These are phyloP conservation scores for Mortierella antarctica DNA, from an alignment of 192 early-diverging fungal species.

Conservation along the genomic window DNA sequence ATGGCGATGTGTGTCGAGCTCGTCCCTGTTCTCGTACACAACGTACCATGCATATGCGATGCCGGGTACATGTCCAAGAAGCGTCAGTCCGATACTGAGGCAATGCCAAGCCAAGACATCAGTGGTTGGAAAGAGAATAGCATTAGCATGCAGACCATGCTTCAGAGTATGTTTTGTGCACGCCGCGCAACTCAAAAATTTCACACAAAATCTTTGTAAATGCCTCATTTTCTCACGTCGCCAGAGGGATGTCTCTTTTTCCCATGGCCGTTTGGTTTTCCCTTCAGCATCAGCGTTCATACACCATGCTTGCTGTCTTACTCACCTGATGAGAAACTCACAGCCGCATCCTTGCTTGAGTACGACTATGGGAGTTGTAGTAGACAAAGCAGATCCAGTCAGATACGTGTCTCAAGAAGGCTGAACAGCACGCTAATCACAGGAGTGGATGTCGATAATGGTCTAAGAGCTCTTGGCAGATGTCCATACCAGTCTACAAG, in stretches of 20 bases:
- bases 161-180: too few species aligned
- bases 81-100: constrained; percentile 35
- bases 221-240: not conserved
- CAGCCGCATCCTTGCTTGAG: constrained; percentile 39
- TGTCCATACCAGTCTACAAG: not conserved
- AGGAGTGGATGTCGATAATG: not conserved
- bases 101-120: not conserved
- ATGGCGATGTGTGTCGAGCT: constrained; percentile 18
- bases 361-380: constrained; percentile 3
- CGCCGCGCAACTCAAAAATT: too few species aligned
- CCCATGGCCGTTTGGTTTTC: not conserved
- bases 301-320: not conserved
- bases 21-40: constrained; percentile 40
- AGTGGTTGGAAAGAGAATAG: not conserved
- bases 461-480: not conserved
- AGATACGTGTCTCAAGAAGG: not conserved
- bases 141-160: too few species aligned
- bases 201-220: too few species aligned
- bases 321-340: constrained; percentile 37
- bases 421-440: not conserved
- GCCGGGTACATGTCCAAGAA: constrained; percentile 40
- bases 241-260: not conserved
- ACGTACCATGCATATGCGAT: constrained; percentile 38
- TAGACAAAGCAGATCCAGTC: not conserved
- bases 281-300: not conserved